These are phyloP conservation scores for Mortierella polycephala DNA, from an alignment of 371 early-diverging fungal species.

Conservation along the genomic window DNA sequence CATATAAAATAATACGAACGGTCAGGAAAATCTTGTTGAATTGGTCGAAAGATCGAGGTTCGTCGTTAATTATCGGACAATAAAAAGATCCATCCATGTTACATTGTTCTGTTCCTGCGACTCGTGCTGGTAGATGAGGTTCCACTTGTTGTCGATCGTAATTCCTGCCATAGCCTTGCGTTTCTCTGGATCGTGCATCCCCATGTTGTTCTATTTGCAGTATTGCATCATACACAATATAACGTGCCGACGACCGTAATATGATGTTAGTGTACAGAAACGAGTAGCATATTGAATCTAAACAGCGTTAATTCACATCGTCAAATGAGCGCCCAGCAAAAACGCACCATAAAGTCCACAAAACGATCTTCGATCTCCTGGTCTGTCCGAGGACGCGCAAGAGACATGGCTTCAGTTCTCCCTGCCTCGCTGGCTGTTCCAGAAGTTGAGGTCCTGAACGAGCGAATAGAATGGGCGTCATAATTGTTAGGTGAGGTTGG, in stretches of 20 bases:
- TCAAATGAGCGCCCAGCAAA: no score
- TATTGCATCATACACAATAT: neutral
- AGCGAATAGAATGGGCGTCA: constrained; percentile 45
- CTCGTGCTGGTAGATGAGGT: constrained; percentile 50
- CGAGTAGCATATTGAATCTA: no score
- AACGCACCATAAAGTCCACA: constrained; percentile 49
- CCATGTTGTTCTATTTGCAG: constrained; percentile 43
- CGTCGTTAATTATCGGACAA: no score
- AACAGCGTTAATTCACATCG: no score
- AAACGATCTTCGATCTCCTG: constrained; percentile 55
- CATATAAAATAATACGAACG: no score
- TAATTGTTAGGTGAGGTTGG: constrained; percentile 19
- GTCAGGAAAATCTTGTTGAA: no score
- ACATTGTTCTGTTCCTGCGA: constrained; percentile 51
- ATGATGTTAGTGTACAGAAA: no score
- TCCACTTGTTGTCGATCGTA: constrained; percentile 50
- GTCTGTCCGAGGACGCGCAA: constrained; percentile 44
- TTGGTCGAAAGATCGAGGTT: no score
- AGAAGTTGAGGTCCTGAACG: constrained; percentile 38
- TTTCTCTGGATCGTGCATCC: constrained; percentile 47
- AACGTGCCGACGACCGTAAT: neutral
- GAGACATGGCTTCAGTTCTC: constrained; percentile 39
- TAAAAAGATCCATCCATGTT: neutral
- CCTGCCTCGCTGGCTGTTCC: constrained; percentile 36
- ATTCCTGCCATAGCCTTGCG: constrained; percentile 41